Base-by-base conservation (phyloP, 1,284 basidiomycete species). In the Farysia itapuensis region DNA sequence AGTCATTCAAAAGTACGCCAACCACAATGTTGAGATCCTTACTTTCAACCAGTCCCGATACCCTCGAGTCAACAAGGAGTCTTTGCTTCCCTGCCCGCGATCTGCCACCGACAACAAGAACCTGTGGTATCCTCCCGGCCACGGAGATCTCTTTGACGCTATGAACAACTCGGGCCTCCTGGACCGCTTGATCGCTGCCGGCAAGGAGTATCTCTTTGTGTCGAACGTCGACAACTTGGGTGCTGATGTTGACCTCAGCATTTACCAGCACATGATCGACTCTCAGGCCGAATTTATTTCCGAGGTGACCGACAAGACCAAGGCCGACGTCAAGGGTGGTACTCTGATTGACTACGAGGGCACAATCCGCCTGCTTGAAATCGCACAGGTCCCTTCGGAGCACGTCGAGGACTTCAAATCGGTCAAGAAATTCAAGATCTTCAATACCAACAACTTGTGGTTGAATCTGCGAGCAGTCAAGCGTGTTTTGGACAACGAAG, bases 271-370 rank as follows among this genome's bases (percentile, higher is more conserved):
- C 64, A 77, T 77, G 76, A 72, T 77, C 36, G 75, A 77, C 52
- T 67, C 72, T 14, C 72, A 76, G 56, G 70, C 76, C 47, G 76
- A 77, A 51, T 77, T 76, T 53, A 77, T 77, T 47, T 76, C 74
- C 9, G 76, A 77, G 52, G 92, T 99, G 63, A 98, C 95, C 4
- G 93, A 99, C 83, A 98, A 98, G 86, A 98, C 95, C 77, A 98
- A 98, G 83, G 95, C 95, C 50, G 94, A 99, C 79, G 87, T 99
- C 81, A 98, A 99, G 85, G 95, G 95, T 84, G 95, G 95, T 80
- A 98, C 95, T 4, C 42, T 76, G 34, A 92, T 96, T 75, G 90
- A 96, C 79, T 96, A 96, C 78, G 89, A 98, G 37, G 95, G 94
- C 49, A 86, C 85, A 31, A 85, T 97, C 54, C 87, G 94, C 65